Evolutionary conservation across 2,329 filamentous ascomycete genomes (phyloP), one percentile per base, ranked within the genome.

Genomic region (Tolypocladium capitatum): DNA sequence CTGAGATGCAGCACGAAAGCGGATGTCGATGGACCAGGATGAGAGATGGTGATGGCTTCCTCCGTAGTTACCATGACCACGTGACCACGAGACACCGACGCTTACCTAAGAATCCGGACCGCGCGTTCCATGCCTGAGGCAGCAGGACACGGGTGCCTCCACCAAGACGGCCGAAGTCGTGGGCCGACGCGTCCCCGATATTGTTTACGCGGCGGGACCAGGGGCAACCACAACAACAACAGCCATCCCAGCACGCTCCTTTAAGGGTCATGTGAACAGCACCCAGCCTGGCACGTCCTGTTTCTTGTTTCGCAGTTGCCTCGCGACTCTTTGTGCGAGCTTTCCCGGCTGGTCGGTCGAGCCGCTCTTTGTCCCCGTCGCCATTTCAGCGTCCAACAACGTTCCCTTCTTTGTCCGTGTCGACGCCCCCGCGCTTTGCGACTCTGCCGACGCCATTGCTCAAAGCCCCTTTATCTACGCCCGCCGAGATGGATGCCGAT

Each of bases 401-500:
- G 46, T 50, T 40, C 40, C 51, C 52, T 48, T 50, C 52, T 45
- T 52, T 46, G 43, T 48, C 31, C 38, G 48, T 50, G 35, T 52
- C 54, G 51, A 52, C 51, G 46, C 53, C 46, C 46, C 44, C 51
- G 48, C 44, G 46, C 20, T 53, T 56, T 49, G 46, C 53, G 32
- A 45, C 45, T 46, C 48, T 31, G 4, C 18, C 18, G 20, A 40
- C 45, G 30, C 28, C 14, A 34, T 27, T 30, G 18, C 11, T 33
- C 20, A 11, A 13, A 2, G 27, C 4, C 5, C 10, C 28, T 7
- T 18, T 36, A 24, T 27, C 41, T 14, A 21, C n/a, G 18, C 5
- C 42, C 13, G 13, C 54, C 64, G 67, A 58, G 45, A 80, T 80
- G 76, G 72, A 75, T 56, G 77, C 72, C 52, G 75, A 79, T 51